phyloP scores from a whole-genome alignment of 352 stramenopile genomes.

The Phytophthora cajani region DNA sequence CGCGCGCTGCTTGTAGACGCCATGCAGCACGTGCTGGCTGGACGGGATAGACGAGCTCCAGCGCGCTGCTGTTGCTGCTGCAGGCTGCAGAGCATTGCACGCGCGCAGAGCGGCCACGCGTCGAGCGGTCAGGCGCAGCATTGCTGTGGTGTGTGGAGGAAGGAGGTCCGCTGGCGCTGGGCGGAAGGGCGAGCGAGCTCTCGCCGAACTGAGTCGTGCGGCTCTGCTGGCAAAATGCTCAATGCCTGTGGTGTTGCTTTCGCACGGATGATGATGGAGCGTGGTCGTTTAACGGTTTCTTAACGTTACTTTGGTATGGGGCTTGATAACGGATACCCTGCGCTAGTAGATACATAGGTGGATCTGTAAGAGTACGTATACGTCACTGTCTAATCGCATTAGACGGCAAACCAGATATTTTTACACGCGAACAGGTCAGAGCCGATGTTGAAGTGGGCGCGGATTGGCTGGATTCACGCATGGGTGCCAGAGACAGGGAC shows the following conservation, averaged over 20 bases:
- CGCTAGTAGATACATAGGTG: not conserved
- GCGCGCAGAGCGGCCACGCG: constrained; percentile 4
- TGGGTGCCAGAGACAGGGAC: constrained; percentile 7
- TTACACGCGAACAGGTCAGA: not conserved
- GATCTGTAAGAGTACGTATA: not conserved
- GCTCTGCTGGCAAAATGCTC: constrained; percentile 17
- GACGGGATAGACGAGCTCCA: constrained; percentile 24
- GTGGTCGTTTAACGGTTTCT: constrained; percentile 19
- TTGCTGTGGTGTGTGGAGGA: not conserved
- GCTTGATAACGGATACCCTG: not conserved
- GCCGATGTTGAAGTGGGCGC: constrained; percentile 5
- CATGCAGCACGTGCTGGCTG: constrained; percentile 43
- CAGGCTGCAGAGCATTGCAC: not conserved
- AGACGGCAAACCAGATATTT: not conserved
- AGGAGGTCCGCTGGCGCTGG: not conserved
- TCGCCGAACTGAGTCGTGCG: not conserved
- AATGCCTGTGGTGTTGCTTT: constrained; percentile 21
- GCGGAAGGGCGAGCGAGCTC: not conserved
- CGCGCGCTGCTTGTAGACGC: constrained; percentile 69
- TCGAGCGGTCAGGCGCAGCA: constrained; percentile 24
- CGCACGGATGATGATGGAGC: constrained; percentile 3
- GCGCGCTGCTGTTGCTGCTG: not conserved
- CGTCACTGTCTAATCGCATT: not conserved
- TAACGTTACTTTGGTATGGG: not conserved
- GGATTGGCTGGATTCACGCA: constrained; percentile 19